phyloP scores from a whole-genome alignment of 441 rosid species.

The Raphanus hybrid region DNA sequence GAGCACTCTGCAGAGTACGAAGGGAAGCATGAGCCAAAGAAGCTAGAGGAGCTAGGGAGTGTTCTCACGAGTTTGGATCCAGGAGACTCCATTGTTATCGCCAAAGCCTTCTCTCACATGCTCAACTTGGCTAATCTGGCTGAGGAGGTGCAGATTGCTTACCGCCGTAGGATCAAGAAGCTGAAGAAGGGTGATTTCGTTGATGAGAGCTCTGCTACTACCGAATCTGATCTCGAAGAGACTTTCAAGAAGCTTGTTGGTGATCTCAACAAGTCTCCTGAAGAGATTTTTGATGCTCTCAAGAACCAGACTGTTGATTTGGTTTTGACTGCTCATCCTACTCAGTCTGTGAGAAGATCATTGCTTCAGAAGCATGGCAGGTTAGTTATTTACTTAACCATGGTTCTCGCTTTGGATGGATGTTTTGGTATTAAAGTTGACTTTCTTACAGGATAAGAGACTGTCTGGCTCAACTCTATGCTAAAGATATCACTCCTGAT shows the following conservation, averaged over 20 bases:
- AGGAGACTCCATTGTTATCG: constrained; percentile 87
- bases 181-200: constrained; percentile 86
- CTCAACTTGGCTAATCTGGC: constrained; percentile 95
- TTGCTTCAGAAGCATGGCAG: constrained; percentile 94
- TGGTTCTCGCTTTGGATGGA: background rate
- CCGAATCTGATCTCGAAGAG: constrained; percentile 94
- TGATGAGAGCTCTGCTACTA: constrained; percentile 86
- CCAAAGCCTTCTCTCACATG: constrained; percentile 92
- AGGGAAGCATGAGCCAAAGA: constrained; percentile 73
- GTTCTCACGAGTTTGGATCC: constrained; percentile 89
- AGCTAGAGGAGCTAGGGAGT: constrained; percentile 86
- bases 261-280: constrained; percentile 83
- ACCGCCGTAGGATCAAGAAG: constrained; percentile 79
- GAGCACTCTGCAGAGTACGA: constrained; percentile 94
- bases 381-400: constrained; percentile 40
- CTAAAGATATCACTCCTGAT: constrained; percentile 12
- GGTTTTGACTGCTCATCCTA: constrained; percentile 99
- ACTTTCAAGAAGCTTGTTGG: constrained; percentile 82
- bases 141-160: constrained; percentile 94
- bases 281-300: constrained; percentile 88
- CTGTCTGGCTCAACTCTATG: constrained; percentile 4
- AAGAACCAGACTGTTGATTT: constrained; percentile 97
- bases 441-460: background rate
- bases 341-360: constrained; percentile 93
- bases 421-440: background rate